Evolutionary conservation across 78 protist genomes (phyloP), one percentile per base, ranked within the genome.

Genomic region (Capsaspora owczarzaki): DNA sequence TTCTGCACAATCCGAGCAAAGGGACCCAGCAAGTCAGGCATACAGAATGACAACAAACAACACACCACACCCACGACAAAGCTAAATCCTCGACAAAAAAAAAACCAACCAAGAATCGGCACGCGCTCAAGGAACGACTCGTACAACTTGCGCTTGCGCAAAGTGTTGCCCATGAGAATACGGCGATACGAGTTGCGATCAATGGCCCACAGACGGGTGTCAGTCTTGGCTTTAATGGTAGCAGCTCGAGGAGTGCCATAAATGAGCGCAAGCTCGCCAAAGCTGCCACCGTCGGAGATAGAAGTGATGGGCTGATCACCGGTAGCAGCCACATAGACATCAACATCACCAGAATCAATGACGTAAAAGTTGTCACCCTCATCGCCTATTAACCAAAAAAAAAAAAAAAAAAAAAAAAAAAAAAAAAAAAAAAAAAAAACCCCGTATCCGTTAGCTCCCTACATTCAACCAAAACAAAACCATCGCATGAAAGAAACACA

Each of bases 181-280:
- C 79, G 82, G 1, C 93, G 78, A 76, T 82, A 95, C 23, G 93
- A 76, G 40, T 70, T 86, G 37, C 80, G 86, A 37, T 83, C 86
- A 12, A 83, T n/a, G 47, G 86, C 80, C 86, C 86, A 83, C 29
- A 49, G 71, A 14, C 35, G 71, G n/a, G 29, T 1, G 60, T 71
- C 81, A 31, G 80, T 60, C 51, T 42, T 33, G 46, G 80, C 78
- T 72, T 78, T 91, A n/a, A 93, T 86, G 63, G 96, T 90, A 19
- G 96, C 96, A 12, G 96, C 94, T 33, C 96, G 86, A 25, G 96
- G 96, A 38, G 86, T 79, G 61, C 83, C 83, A 71, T 93, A 88
- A 79, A 93, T 90, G 49, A 93, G 83, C 20, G 93, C 97, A 1
- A 87, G 81, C 68, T 92, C 95, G 56, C 95, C 95, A 74, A 92